Percentiles rank a stretch among this genome's conserved stretches.
phyloP scores from a whole-genome alignment of 352 stramenopile species.

The Globisporangium emineosum region DNA sequence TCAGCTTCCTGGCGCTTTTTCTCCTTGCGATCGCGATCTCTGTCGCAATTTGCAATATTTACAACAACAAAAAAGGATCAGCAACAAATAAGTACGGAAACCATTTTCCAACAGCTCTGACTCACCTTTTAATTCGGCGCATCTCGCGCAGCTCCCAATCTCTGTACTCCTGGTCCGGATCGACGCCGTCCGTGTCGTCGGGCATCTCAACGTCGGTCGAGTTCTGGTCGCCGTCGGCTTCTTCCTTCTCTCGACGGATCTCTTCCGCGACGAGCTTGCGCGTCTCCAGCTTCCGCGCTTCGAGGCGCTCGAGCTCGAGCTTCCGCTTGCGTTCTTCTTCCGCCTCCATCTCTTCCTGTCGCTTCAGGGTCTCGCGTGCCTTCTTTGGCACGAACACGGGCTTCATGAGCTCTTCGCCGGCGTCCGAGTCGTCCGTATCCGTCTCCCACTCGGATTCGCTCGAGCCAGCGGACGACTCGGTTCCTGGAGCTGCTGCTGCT shows the following conservation, averaged over 20 bases:
- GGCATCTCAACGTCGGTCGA: conserved; percentile 86
- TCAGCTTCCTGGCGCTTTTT: conserved; percentile 75
- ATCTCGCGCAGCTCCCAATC: conserved; percentile 95
- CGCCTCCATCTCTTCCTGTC: conserved; percentile 71
- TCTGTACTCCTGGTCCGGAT: conserved; percentile 89
- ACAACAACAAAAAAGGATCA: background rate
- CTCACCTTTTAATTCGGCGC: conserved; percentile 86
- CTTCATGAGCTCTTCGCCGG: conserved; percentile 80
- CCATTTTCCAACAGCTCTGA: background rate
- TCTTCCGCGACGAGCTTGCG: conserved; percentile 76
- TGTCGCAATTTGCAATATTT: conserved; percentile 17
- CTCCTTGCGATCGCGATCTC: conserved; percentile 82
- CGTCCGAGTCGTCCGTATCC: conserved; percentile 74
- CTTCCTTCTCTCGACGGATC: conserved; percentile 63
- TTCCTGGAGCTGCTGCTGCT: conserved; percentile 10
- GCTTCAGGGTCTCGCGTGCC: conserved; percentile 78
- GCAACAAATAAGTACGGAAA: background rate
- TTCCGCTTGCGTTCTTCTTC: conserved; percentile 66
- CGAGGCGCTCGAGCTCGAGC: conserved; percentile 37
- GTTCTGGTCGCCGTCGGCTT: conserved; percentile 33
- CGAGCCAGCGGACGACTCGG: conserved; percentile 42
- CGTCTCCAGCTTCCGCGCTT: conserved; percentile 64
- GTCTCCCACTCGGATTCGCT: conserved; percentile 78
- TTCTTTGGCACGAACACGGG: conserved; percentile 92
- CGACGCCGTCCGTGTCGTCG: conserved; percentile 86